phyloP scores from a whole-genome alignment of 768 basidiomycete species.

The Amanita pallidorosea region DNA sequence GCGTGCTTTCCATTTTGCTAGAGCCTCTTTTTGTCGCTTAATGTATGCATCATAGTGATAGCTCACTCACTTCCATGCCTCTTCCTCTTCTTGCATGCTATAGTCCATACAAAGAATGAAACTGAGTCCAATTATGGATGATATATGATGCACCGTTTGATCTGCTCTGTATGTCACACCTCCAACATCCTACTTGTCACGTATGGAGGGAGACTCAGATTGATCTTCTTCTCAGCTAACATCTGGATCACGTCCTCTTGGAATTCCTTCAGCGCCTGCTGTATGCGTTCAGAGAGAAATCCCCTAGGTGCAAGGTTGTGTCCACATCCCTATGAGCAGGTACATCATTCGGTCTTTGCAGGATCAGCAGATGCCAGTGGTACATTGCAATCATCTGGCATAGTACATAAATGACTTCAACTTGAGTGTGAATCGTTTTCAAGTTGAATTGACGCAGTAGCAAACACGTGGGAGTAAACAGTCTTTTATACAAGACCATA shows the following conservation, averaged over 20 bases:
- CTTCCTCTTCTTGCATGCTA: slow-evolving; percentile 48
- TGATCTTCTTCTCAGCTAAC: slow-evolving; percentile 60
- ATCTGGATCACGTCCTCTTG: slow-evolving; percentile 53
- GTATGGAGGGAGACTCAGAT: slow-evolving; percentile 32
- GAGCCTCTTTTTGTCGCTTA: slow-evolving; percentile 32
- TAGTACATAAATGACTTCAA: too few relatives aligned
- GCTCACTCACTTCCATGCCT: slow-evolving; percentile 57
- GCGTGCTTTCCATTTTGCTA: slow-evolving; percentile 33
- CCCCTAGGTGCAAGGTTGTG: too few relatives aligned
- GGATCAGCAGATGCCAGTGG: too few relatives aligned
- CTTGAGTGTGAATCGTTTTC: too few relatives aligned
- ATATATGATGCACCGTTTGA: slow-evolving; percentile 42
- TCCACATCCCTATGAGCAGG: too few relatives aligned
- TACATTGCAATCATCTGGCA: too few relatives aligned
- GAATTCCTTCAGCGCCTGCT: slow-evolving; percentile 34
- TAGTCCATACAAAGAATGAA: background rate
- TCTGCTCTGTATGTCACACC: slow-evolving; percentile 53
- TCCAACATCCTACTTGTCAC: slow-evolving; percentile 59
- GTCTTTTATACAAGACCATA: background rate
- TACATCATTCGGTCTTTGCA: too few relatives aligned
- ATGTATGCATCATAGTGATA: slow-evolving; percentile 50
- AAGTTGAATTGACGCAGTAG: too few relatives aligned
- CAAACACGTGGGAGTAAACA: too few relatives aligned
- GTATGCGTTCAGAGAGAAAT: slow-evolving; percentile 37
- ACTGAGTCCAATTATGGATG: background rate